Conservation (phyloP, 2,329 filamentous ascomycete species). For the Camillea tinctor region DNA sequence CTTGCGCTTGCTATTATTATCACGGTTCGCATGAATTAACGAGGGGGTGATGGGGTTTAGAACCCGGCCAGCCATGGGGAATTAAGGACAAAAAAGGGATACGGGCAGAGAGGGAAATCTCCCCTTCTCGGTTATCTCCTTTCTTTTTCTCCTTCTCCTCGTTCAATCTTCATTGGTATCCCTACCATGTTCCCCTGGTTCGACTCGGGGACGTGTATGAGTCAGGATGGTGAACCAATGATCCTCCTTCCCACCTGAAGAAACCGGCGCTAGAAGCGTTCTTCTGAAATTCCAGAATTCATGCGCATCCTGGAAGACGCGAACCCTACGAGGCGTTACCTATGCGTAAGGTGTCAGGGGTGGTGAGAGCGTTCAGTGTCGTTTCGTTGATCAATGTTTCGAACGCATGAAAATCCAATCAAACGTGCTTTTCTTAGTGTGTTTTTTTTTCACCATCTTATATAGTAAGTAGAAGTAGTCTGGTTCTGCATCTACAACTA, state of each 20-base stretch:
- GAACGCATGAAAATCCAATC: constrained; percentile 13
- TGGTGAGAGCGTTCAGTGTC: background rate
- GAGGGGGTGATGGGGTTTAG: background rate
- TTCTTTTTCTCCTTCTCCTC: background rate
- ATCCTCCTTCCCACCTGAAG: constrained; percentile 1
- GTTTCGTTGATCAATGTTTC: constrained; percentile 3
- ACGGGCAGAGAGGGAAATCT: background rate
- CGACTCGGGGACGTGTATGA: background rate
- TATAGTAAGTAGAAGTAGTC: no score
- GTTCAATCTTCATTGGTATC: background rate
- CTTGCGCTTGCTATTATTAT: background rate
- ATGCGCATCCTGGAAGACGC: constrained; percentile 11
- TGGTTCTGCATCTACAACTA: no score
- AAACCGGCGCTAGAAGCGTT: constrained; percentile 1
- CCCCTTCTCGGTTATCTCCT: background rate
- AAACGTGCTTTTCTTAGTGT: constrained; percentile 3
- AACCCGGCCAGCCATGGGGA: background rate
- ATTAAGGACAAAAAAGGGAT: background rate
- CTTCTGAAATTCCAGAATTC: constrained; percentile 20
- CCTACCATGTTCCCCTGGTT: background rate
- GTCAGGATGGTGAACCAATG: no score
- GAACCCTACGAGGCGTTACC: background rate
- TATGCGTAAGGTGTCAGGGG: background rate
- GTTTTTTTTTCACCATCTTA: no score
- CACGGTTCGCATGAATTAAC: background rate